These are phyloP conservation scores for Magnolia officinalis DNA, from an alignment of 164 flowering plant genomes.

Conservation along the genomic window DNA sequence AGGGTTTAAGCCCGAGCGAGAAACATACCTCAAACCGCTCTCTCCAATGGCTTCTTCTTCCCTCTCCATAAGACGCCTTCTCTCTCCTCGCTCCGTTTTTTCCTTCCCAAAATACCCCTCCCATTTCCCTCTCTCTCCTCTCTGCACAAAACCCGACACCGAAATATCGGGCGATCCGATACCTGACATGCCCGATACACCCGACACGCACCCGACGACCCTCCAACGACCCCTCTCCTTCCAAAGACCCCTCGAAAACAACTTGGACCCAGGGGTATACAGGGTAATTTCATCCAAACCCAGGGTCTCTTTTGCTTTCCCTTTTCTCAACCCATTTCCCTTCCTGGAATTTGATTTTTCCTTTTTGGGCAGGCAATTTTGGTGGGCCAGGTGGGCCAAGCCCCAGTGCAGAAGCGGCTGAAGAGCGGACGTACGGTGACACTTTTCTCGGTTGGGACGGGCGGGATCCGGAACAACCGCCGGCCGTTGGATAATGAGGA, in stretches of 20 bases:
- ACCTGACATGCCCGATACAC: conserved; percentile 17
- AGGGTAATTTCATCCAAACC: conserved; percentile 38
- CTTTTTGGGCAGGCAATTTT: conserved; percentile 66
- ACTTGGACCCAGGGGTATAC: conserved; percentile 73
- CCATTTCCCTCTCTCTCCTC: conserved; percentile 6
- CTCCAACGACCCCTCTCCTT: conserved; percentile 10
- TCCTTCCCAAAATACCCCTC: conserved; percentile 23
- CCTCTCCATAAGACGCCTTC: conserved; percentile 33
- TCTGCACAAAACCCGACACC: conserved; percentile 2
- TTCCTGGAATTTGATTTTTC: neutral
- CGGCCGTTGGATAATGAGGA: conserved; percentile 77
- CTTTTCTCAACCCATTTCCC: neutral
- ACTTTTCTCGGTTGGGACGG: conserved; percentile 74
- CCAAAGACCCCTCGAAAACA: conserved; percentile 56
- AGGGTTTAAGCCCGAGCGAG: neutral
- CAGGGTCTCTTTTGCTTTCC: neutral
- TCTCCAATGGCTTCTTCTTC: conserved; percentile 16
- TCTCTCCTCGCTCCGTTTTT: conserved; percentile 26
- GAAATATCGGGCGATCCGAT: conserved; percentile 18
- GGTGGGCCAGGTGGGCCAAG: conserved; percentile 85
- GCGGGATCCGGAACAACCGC: conserved; percentile 81
- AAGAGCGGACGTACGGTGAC: conserved; percentile 64
- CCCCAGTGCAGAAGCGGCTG: conserved; percentile 72
- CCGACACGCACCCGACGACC: neutral
- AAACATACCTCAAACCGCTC: neutral